A percentile compares a stretch with the other conserved stretches of the same genome.
Evolutionary conservation across 164 flowering plant genomes (phyloP).

Genomic region (Umbellularia californica): DNA sequence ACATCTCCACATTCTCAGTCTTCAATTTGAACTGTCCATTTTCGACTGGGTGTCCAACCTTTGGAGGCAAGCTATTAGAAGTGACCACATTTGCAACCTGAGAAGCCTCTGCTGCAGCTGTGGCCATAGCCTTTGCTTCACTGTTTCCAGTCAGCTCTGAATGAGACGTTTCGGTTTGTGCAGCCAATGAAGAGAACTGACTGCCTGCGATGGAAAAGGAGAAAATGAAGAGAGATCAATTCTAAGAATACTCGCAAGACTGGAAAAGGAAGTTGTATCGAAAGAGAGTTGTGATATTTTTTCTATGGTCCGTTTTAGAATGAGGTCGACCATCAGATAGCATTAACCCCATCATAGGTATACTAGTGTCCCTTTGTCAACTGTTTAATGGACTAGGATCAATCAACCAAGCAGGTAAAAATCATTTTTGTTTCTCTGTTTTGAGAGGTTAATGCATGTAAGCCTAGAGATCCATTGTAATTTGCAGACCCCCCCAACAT

Average conservation of each 20-base stretch:
- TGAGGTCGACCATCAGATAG: neutral
- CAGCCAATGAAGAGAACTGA: slow-evolving; percentile 51
- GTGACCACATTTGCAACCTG: slow-evolving; percentile 25
- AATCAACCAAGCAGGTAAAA: too few species aligned
- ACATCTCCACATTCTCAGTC: slow-evolving; percentile 30
- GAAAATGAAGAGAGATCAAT: neutral
- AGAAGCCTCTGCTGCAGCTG: slow-evolving; percentile 23
- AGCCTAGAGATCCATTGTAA: too few species aligned
- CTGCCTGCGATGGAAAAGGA: slow-evolving; percentile 37
- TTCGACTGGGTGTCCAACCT: slow-evolving; percentile 27
- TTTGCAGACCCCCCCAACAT: too few species aligned
- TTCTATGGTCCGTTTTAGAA: neutral
- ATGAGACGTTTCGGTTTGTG: slow-evolving; percentile 32
- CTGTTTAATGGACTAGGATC: too few species aligned
- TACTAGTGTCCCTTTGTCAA: too few species aligned
- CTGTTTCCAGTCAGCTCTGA: slow-evolving; percentile 40
- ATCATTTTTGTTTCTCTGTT: too few species aligned
- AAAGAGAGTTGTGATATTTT: too few species aligned
- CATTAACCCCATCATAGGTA: neutral
- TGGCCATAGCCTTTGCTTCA: slow-evolving; percentile 22
- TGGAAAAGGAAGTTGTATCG: neutral
- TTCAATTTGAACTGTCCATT: slow-evolving; percentile 39
- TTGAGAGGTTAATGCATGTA: too few species aligned
- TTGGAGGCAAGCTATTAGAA: slow-evolving; percentile 22
- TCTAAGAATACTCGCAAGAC: neutral